Evolutionary conservation across 306 rosid genomes (phyloP).

Genomic region (Ziziphus jujuba): DNA sequence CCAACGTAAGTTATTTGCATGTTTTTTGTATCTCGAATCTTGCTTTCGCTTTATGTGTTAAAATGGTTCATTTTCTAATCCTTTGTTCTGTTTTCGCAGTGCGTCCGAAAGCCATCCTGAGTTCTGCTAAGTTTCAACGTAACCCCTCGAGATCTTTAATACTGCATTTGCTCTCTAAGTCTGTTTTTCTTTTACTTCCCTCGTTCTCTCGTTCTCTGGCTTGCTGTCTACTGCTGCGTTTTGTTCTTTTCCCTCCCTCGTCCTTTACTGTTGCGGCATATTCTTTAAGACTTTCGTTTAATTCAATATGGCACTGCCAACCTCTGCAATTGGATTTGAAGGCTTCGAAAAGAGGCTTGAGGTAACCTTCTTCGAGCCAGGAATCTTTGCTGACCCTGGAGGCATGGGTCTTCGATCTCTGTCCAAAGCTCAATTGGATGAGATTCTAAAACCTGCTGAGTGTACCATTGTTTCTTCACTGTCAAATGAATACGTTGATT

Average conservation of each 20-base stretch:
- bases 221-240: slow-evolving; percentile 4
- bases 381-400: slow-evolving; percentile 59
- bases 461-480: slow-evolving; percentile 88
- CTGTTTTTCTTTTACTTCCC: slow-evolving; percentile 14
- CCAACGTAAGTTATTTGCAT: slow-evolving; percentile 61
- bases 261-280: slow-evolving; percentile 15
- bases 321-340: slow-evolving; percentile 91
- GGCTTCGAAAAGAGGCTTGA: slow-evolving; percentile 97
- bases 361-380: slow-evolving; percentile 66
- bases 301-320: slow-evolving; percentile 56
- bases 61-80: background rate
- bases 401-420: slow-evolving; percentile 78
- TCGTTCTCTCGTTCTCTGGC: slow-evolving; percentile 20
- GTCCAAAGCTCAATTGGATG: slow-evolving; percentile 67
- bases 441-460: slow-evolving; percentile 77
- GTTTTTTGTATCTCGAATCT: background rate
- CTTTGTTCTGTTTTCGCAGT: slow-evolving; percentile 49
- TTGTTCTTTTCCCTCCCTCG: slow-evolving; percentile 6
- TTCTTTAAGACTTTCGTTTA: background rate
- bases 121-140: slow-evolving; percentile 21
- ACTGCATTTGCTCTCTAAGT: slow-evolving; percentile 19
- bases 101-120: slow-evolving; percentile 96
- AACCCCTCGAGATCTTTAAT: slow-evolving; percentile 35
- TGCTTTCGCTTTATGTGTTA: background rate
- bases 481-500: slow-evolving; percentile 74